Conservation (phyloP, 805 yeast species). For the Ogataea wickerhamii region DNA sequence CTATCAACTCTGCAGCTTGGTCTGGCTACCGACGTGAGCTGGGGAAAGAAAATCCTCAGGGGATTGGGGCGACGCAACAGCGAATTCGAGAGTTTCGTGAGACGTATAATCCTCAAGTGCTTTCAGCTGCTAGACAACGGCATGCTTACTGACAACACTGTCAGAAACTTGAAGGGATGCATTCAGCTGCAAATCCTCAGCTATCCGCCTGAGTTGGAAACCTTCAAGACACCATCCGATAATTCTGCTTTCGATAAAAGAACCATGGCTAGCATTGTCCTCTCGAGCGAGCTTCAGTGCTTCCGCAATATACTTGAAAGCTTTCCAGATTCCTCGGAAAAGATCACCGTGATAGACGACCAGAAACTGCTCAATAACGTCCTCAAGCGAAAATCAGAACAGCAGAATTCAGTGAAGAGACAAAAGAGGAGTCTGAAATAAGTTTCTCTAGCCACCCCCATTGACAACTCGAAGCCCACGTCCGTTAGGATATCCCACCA, state of each 20-base stretch:
- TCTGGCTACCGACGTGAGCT: slow-evolving; percentile 29
- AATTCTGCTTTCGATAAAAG: slow-evolving; percentile 22
- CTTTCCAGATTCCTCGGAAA: slow-evolving; percentile 21
- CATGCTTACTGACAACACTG: slow-evolving; percentile 40
- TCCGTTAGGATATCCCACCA: neutral
- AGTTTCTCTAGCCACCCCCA: neutral
- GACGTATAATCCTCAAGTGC: slow-evolving; percentile 55
- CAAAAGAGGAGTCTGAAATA: slow-evolving; percentile 21
- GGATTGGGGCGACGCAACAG: slow-evolving; percentile 16
- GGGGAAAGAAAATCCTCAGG: slow-evolving; percentile 30
- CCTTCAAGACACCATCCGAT: slow-evolving; percentile 15
- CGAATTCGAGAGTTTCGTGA: slow-evolving; percentile 35
- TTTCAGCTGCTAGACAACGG: slow-evolving; percentile 55
- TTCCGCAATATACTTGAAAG: slow-evolving; percentile 36
- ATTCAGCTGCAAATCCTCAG: slow-evolving; percentile 37
- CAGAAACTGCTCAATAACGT: slow-evolving; percentile 57
- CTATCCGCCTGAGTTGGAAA: slow-evolving; percentile 40
- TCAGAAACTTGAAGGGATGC: slow-evolving; percentile 32
- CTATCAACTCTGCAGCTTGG: slow-evolving; percentile 37
- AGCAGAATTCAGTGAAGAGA: slow-evolving; percentile 26
- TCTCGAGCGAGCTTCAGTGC: slow-evolving; percentile 53
- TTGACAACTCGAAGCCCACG: neutral
- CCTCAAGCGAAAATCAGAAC: slow-evolving; percentile 44
- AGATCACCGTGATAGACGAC: slow-evolving; percentile 50
- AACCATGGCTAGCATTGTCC: slow-evolving; percentile 52